Conservation (phyloP, 192 early-diverging fungal species). For the Gaertneriomyces semiglobifer region DNA sequence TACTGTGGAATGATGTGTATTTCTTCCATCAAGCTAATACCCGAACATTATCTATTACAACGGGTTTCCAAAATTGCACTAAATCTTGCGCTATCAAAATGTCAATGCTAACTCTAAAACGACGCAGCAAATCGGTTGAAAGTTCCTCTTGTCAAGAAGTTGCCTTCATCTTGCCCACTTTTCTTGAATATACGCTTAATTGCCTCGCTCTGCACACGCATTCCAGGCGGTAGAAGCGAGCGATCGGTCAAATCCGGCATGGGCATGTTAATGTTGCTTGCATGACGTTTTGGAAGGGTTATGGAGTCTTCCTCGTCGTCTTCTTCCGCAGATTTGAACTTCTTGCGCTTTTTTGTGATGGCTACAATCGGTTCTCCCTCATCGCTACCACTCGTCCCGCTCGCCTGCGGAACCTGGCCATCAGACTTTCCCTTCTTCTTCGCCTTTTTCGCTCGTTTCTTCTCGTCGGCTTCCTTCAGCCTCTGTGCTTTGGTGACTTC, state of each 20-base stretch:
- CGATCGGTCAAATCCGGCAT: constrained; percentile 42
- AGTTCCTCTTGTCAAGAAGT: constrained; percentile 49
- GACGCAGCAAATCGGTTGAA: constrained; percentile 45
- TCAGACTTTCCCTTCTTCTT: constrained; percentile 34
- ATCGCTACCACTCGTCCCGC: constrained; percentile 22
- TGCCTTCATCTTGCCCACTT: constrained; percentile 31
- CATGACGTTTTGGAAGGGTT: neutral
- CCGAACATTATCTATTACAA: too few relatives aligned
- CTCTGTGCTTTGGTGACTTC: constrained; percentile 52
- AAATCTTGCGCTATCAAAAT: too few relatives aligned
- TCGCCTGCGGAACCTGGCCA: neutral
- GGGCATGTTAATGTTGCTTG: constrained; percentile 43
- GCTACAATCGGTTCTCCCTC: constrained; percentile 29
- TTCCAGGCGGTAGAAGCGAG: constrained; percentile 9
- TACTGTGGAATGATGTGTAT: too few relatives aligned
- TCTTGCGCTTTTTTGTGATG: constrained; percentile 41
- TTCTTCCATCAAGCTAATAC: too few relatives aligned
- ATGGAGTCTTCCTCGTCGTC: constrained; percentile 21
- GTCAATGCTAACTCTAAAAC: constrained; percentile 2
- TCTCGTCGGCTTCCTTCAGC: constrained; percentile 39
- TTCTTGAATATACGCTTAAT: constrained; percentile 44
- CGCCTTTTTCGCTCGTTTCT: constrained; percentile 41
- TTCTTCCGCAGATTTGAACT: constrained; percentile 10
- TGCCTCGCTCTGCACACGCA: constrained; percentile 36
- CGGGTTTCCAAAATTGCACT: too few relatives aligned